phyloP scores from a whole-genome alignment of 805 yeast genomes.

The Geotrichum ghanense region DNA sequence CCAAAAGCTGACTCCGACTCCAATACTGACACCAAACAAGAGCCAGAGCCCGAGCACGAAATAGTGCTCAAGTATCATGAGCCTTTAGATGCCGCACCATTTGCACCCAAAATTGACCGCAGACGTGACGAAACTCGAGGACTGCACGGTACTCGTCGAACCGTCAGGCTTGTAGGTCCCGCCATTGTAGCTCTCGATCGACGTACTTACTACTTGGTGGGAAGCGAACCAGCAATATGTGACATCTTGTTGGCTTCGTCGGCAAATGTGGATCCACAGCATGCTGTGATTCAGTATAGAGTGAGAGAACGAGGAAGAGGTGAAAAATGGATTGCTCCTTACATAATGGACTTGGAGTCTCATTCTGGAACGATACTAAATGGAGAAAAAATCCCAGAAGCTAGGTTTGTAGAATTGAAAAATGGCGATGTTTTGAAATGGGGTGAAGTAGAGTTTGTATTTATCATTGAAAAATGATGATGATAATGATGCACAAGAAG shows the following conservation, averaged over 20 bases:
- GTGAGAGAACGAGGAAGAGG: conserved; percentile 10
- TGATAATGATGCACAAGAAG: too few relatives aligned
- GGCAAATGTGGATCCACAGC: conserved; percentile 33
- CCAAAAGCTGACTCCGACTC: not conserved
- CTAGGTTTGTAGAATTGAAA: conserved; percentile 33
- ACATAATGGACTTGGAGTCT: conserved; percentile 36
- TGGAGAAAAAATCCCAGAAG: conserved; percentile 28
- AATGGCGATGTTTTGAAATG: conserved; percentile 33
- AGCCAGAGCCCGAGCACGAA: conserved; percentile 21
- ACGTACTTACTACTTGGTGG: conserved; percentile 26
- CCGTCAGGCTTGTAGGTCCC: conserved; percentile 21
- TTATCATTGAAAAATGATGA: not conserved
- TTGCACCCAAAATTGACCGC: conserved; percentile 16
- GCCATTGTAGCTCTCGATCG: conserved; percentile 18
- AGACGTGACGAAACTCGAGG: conserved; percentile 13
- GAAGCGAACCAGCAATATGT: conserved; percentile 28
- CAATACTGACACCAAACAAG: conserved; percentile 16
- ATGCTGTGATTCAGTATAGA: conserved; percentile 38
- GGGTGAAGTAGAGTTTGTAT: conserved; percentile 16
- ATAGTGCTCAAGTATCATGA: conserved; percentile 29
- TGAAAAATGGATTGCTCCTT: conserved; percentile 22
- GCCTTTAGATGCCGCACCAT: conserved; percentile 18
- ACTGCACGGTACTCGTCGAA: conserved; percentile 18
- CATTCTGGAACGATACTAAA: conserved; percentile 38
- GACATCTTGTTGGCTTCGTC: conserved; percentile 29